phyloP scores from a whole-genome alignment of 768 basidiomycete genomes.

The Serendipita vermifera region DNA sequence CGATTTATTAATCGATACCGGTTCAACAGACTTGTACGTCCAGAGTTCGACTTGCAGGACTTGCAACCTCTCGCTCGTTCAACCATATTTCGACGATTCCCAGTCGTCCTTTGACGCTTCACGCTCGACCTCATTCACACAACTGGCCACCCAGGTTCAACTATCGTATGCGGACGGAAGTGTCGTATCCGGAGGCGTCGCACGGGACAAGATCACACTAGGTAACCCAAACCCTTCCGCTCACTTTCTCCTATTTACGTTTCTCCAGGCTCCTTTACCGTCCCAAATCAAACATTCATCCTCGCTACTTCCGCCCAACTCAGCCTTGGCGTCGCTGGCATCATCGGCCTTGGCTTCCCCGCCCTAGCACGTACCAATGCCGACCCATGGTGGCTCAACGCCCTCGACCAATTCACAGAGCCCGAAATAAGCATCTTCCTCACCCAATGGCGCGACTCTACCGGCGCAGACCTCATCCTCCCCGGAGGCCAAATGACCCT shows the following conservation, averaged over 20 bases:
- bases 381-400: constrained; percentile 4
- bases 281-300: constrained; percentile 1
- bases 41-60: neutral
- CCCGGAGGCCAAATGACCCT: constrained; percentile 4
- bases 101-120: neutral
- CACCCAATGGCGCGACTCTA: no score
- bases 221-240: no score
- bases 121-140: neutral
- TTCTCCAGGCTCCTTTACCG: neutral
- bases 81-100: neutral
- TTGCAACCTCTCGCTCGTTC: neutral
- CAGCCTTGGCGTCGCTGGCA: neutral
- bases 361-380: neutral
- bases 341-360: neutral
- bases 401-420: neutral
- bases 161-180: neutral
- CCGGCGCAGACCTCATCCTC: no score
- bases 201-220: neutral
- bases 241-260: no score
- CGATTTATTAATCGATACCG: neutral
- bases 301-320: neutral
- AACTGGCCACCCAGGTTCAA: neutral
- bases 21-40: neutral
- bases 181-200: neutral
- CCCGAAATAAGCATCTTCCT: constrained; percentile 5